Base-by-base conservation (phyloP, 202 grass and related monocot genomes). In the Zoysia matrella region DNA sequence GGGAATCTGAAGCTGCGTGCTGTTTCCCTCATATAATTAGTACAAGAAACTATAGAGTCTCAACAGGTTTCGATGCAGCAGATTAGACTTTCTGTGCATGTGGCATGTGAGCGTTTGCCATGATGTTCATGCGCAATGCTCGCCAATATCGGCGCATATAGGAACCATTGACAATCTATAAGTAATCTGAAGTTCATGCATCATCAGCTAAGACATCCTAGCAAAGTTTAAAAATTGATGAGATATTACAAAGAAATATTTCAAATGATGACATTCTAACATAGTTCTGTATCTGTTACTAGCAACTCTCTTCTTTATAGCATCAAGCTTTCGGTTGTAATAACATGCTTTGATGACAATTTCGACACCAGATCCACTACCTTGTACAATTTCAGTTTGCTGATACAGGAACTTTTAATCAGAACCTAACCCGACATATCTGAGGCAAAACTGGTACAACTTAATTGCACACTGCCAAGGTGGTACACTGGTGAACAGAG, bases 391-490 rank as follows among this genome's bases (percentile, higher is more conserved):
- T 65, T 82, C 42, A 16, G 12, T 22, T n/a, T 41, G 67, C 47
- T 5, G n/a, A 71, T 43, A 10, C 40, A 43, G 5, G 16, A 47
- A 47, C 22, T 13, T 83, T 50, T 49, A 8, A 15, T 14, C 11
- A 67, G 7, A 45, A 13, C 74, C 65, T 41, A 30, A 30, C 22
- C 22, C 22, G 22, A 10, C 48, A 83, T 67, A 57, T 15, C 39
- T 46, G 16, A 71, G 49, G 72, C 66, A 18, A 77, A 61, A 65
- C 55, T 48, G 11, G 85, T 0, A 57, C 50, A 65, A 63, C 50
- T 78, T 87, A 36, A 78, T 67, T 66, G 67, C 44, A 45, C 80
- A 60, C 62, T 73, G 82, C 73, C 45, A 52, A 36, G 67, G 51
- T 44, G 13, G 15, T 64, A 12, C 73, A 66, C 8, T 22, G 65